Evolutionary conservation across 2,329 filamentous ascomycete genomes (phyloP), one percentile per base, ranked within the genome.

Genomic region (Fusarium napiforme): DNA sequence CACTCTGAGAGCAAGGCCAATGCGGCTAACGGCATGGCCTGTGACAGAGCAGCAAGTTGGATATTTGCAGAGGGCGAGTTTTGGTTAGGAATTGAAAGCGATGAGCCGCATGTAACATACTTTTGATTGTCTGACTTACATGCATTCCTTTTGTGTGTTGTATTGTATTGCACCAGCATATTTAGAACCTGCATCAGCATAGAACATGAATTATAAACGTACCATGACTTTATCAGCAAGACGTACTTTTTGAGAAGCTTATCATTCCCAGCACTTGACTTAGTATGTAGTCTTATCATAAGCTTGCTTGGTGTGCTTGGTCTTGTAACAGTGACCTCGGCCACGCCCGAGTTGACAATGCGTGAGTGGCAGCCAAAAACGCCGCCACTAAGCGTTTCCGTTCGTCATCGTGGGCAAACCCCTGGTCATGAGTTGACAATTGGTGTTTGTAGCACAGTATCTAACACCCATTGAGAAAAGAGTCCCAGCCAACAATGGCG

Each of bases 21-120:
- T 47, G 53, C 71, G 72, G 61, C 37, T 71, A 49, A 53, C 67
- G 47, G 46, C 72, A 62, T 76, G 70, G 74, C 61, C 75, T 56
- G 60, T 73, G n/a, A 55, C 63, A 37, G 63, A 69, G 36, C 47
- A 68, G 49, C 73, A 60, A 55, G 59, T 63, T 50, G 60, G 42
- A 50, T 75, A 73, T 71, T 34, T 53, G 56, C 65, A 71, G 46
- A 67, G 46, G 12, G 53, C 65, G 45, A 67, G 65, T 67, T 68
- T 59, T 45, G 45, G 59, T 34, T 65, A 71, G 49, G 42, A 39
- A 39, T 55, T 40, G 52, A 50, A 37, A 60, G 60, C 49, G 34
- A 61, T 50, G 57, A 73, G 69, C 59, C 65, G 59, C 59, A 67
- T 73, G 72, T 67, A 75, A 59, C 36, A 61, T 61, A 53, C 26